Conservation (phyloP, 805 yeast genomes). For the Pichia gijzeniarum region DNA sequence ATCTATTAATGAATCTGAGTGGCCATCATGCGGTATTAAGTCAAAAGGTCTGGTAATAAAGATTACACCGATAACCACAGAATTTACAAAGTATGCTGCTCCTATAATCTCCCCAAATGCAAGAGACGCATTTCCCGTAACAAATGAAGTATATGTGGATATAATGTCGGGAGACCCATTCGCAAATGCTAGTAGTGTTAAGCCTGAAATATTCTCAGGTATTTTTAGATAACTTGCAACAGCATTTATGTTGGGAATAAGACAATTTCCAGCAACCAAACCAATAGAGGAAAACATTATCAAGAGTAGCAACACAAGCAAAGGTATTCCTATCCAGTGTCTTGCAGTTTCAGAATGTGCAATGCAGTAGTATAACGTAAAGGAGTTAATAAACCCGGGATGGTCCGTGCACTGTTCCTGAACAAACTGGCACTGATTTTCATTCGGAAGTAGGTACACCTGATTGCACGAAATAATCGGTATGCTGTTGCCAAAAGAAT, state of each 20-base stretch:
- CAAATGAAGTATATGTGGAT: constrained; percentile 77
- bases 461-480: constrained; percentile 9
- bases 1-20: neutral
- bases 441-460: constrained; percentile 9
- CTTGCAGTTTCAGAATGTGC: constrained; percentile 11
- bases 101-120: constrained; percentile 92
- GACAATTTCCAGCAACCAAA: constrained; percentile 71
- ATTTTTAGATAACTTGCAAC: constrained; percentile 58
- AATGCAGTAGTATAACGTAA: constrained; percentile 28
- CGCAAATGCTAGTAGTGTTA: constrained; percentile 85
- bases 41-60: constrained; percentile 60
- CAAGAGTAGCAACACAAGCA: constrained; percentile 18
- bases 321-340: constrained; percentile 20
- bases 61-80: constrained; percentile 77
- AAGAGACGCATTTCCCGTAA: constrained; percentile 56
- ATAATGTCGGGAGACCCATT: constrained; percentile 90
- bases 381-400: constrained; percentile 26
- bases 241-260: constrained; percentile 75
- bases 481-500: neutral
- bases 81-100: constrained; percentile 75
- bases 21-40: constrained; percentile 29
- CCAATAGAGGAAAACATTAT: constrained; percentile 64
- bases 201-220: constrained; percentile 79
- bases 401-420: constrained; percentile 24
- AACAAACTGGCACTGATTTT: constrained; percentile 28